Conservation (phyloP, 768 basidiomycete genomes). For the Multifurca ochricompacta region DNA sequence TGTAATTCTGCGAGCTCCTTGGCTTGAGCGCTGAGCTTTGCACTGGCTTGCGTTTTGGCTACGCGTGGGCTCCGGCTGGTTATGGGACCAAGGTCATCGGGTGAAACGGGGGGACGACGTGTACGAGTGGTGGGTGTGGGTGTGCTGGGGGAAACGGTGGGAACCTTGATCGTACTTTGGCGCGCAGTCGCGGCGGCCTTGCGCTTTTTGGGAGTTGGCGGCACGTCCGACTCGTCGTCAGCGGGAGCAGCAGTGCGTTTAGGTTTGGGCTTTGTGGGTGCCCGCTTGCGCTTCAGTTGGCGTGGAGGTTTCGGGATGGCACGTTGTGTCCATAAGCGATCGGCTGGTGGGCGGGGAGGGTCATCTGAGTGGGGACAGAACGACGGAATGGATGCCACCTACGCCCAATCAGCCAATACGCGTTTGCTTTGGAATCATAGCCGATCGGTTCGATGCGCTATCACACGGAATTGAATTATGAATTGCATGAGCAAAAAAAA, state of each 20-base stretch:
- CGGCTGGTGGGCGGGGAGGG: constrained; percentile 37
- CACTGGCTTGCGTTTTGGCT: constrained; percentile 65
- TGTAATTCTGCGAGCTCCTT: constrained; percentile 59
- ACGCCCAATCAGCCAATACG: constrained; percentile 85
- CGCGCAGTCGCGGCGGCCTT: constrained; percentile 15
- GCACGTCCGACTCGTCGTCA: constrained; percentile 24
- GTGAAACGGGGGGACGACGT: constrained; percentile 1
- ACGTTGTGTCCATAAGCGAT: constrained; percentile 86
- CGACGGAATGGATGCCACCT: constrained; percentile 23
- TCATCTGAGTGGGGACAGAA: neutral
- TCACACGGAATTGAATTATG: constrained; percentile 1
- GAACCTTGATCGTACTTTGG: constrained; percentile 3
- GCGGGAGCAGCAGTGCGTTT: constrained; percentile 11
- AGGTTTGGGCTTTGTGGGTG: constrained; percentile 28
- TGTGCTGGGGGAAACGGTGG: constrained; percentile 1
- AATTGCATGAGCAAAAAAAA: constrained; percentile 5
- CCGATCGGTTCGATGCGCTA: constrained; percentile 84
- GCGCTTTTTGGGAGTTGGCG: constrained; percentile 23
- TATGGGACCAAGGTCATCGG: constrained; percentile 16
- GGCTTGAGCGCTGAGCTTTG: constrained; percentile 59
- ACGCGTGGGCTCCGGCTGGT: constrained; percentile 45
- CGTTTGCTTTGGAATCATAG: constrained; percentile 69
- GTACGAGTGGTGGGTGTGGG: constrained; percentile 9
- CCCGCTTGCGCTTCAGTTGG: constrained; percentile 34
- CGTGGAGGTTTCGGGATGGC: constrained; percentile 42